Percentiles rank a stretch among this genome's conserved stretches.
These are phyloP conservation scores for Pythium scleroteichum DNA, from an alignment of 352 stramenopile species.

Conservation along the genomic window DNA sequence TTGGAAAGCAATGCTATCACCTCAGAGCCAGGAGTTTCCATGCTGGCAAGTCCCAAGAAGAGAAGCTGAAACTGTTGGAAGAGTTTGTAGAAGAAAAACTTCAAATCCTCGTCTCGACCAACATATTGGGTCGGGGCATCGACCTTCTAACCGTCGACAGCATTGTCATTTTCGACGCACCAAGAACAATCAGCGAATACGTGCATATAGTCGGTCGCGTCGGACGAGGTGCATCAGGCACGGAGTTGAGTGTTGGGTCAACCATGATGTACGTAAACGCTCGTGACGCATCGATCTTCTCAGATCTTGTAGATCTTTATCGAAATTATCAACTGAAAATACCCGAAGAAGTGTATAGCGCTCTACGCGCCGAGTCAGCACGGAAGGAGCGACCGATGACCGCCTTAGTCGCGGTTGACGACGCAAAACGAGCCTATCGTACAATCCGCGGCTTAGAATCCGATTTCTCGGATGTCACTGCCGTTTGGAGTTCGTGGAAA, in stretches of 20 bases:
- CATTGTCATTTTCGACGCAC: constrained; percentile 78
- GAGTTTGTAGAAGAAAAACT: constrained; percentile 53
- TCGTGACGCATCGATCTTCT: constrained; percentile 42
- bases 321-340: constrained; percentile 32
- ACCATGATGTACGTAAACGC: constrained; percentile 51
- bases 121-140: constrained; percentile 72
- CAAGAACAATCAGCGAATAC: constrained; percentile 54
- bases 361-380: constrained; percentile 29
- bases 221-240: constrained; percentile 24
- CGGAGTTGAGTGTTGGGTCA: constrained; percentile 19
- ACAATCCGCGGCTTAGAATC: constrained; percentile 28
- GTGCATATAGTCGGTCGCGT: constrained; percentile 66
- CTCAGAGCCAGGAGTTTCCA: constrained; percentile 51
- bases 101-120: constrained; percentile 63
- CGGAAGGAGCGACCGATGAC: constrained; percentile 5
- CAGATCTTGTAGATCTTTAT: constrained; percentile 40
- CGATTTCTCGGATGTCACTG: constrained; percentile 9
- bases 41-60: constrained; percentile 58
- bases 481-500: constrained; percentile 43
- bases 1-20: constrained; percentile 40
- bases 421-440: constrained; percentile 52
- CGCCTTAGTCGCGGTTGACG: constrained; percentile 32
- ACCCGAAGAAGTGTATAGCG: constrained; percentile 47
- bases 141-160: constrained; percentile 63
- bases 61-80: constrained; percentile 56